Evolutionary conservation across 805 yeast species (phyloP).

Genomic region (Nakazawaea laoshanensis): DNA sequence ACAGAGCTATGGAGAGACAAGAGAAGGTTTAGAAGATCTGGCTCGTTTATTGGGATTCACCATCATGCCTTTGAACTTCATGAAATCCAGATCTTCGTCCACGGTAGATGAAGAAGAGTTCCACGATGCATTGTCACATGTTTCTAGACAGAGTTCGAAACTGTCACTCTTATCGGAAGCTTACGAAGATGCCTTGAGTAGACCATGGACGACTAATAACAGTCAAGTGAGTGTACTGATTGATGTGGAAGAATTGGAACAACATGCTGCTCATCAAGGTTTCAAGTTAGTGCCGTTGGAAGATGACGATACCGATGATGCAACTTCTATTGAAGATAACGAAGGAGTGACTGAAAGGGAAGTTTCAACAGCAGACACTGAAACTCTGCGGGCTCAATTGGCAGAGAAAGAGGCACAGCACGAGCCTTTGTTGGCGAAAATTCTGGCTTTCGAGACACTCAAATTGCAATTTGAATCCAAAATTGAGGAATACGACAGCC

Average conservation of each 20-base stretch:
- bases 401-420: background rate
- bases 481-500: conserved; percentile 11
- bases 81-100: background rate
- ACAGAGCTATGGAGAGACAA: conserved; percentile 2
- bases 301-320: conserved; percentile 13
- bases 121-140: conserved; percentile 12
- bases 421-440: too few species aligned
- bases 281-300: conserved; percentile 23
- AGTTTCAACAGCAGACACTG: conserved; percentile 7
- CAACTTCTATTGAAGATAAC: conserved; percentile 17
- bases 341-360: conserved; percentile 3
- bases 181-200: conserved; percentile 12
- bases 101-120: conserved; percentile 10
- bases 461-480: background rate
- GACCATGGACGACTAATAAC: conserved; percentile 11
- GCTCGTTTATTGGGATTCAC: conserved; percentile 9
- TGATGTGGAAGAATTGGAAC: conserved; percentile 21
- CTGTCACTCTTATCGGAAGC: conserved; percentile 11
- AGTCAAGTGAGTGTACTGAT: conserved; percentile 6
- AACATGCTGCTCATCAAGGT: conserved; percentile 25
- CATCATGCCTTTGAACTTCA: conserved; percentile 6
- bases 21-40: conserved; percentile 5
- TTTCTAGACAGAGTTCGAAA: conserved; percentile 8
- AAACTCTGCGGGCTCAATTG: conserved; percentile 10
- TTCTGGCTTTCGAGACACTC: conserved; percentile 1